These are phyloP conservation scores for Papilionanthe hybrid DNA, from an alignment of 116 monocot species.

Conservation along the genomic window DNA sequence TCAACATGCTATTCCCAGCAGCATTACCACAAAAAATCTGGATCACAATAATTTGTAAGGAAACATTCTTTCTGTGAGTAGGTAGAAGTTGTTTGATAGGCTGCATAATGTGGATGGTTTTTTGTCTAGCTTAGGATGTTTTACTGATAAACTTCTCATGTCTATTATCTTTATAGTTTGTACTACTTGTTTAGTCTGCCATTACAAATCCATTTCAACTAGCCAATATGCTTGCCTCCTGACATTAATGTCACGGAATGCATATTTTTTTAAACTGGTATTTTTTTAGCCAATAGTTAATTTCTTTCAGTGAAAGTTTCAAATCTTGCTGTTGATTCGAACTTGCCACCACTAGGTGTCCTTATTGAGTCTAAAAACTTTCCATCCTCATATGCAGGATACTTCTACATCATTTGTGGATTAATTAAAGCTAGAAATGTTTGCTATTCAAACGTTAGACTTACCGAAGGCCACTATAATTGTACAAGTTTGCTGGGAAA, in stretches of 20 bases:
- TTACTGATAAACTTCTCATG: neutral
- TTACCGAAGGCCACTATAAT: no score
- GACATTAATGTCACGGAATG: neutral
- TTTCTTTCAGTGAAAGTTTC: neutral
- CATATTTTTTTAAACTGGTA: neutral
- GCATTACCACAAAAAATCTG: slow-evolving; percentile 25
- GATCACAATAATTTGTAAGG: slow-evolving; percentile 50
- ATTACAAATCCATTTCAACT: slow-evolving; percentile 1
- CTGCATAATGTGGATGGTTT: neutral
- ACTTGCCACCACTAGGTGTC: neutral
- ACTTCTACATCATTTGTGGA: neutral
- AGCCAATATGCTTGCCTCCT: neutral
- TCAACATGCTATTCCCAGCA: slow-evolving; percentile 35
- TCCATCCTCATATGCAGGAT: neutral
- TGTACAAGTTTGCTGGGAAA: neutral
- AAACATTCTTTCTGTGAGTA: slow-evolving; percentile 37
- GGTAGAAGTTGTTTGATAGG: slow-evolving; percentile 28
- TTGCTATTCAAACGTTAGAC: no score
- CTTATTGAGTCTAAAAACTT: neutral
- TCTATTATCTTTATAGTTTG: neutral
- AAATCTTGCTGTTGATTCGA: neutral
- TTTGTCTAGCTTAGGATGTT: neutral
- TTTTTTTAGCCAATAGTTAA: neutral
- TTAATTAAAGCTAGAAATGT: neutral
- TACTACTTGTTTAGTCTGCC: neutral